phyloP scores from a whole-genome alignment of 441 rosid genomes.

The Gossypium gossypioides region DNA sequence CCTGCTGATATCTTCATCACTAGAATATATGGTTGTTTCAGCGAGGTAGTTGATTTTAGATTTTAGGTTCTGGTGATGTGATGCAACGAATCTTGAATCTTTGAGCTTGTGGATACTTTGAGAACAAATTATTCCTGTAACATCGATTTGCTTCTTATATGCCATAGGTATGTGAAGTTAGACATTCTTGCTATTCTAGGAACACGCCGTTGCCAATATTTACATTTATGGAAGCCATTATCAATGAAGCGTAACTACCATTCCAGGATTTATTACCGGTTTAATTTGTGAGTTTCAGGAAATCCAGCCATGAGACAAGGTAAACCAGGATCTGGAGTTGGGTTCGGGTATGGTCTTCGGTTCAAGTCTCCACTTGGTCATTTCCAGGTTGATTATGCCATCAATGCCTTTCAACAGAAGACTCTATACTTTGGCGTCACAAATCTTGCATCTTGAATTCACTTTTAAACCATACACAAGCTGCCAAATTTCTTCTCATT shows the following conservation, averaged over 20 bases:
- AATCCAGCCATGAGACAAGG: constrained; percentile 76
- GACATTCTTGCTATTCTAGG: constrained; percentile 1
- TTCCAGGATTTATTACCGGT: neutral
- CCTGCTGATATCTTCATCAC: neutral
- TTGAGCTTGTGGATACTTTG: neutral
- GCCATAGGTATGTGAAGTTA: neutral
- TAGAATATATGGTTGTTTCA: neutral
- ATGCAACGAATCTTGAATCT: neutral
- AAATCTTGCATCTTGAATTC: constrained; percentile 45
- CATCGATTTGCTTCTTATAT: neutral
- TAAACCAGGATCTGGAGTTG: constrained; percentile 82
- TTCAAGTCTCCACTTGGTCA: constrained; percentile 73
- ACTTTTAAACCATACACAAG: neutral
- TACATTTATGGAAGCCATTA: neutral
- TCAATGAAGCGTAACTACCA: neutral
- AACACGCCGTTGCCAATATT: neutral
- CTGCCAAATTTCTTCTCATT: neutral
- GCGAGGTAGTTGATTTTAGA: neutral
- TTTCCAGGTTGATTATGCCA: constrained; percentile 69
- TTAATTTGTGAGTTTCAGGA: constrained; percentile 40
- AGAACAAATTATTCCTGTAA: neutral
- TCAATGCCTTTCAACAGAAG: constrained; percentile 77
- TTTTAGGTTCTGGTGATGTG: neutral
- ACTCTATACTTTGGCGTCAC: constrained; percentile 78
- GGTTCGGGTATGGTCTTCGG: constrained; percentile 73